These are phyloP conservation scores for Backusella macrospora DNA, from an alignment of 192 early-diverging fungal genomes.

Conservation along the genomic window DNA sequence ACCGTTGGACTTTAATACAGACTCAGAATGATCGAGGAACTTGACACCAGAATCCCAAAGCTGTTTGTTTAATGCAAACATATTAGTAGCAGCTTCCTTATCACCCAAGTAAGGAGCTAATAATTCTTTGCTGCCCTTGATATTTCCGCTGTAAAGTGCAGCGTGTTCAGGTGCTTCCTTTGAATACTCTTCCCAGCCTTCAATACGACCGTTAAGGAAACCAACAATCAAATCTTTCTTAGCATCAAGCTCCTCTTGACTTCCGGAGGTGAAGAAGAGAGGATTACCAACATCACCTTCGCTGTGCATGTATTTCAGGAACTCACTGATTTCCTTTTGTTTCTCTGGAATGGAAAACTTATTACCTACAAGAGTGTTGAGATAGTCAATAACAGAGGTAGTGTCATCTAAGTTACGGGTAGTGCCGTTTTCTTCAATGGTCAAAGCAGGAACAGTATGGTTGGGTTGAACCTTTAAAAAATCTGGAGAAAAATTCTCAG, in stretches of 20 bases:
- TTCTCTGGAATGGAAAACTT: neutral
- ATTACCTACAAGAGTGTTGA: conserved; percentile 12
- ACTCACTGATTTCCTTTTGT: neutral
- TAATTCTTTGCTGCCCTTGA: conserved; percentile 11
- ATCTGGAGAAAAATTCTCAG: conserved; percentile 28
- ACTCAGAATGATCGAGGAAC: conserved; percentile 22
- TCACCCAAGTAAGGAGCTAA: neutral
- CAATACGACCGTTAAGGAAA: conserved; percentile 25
- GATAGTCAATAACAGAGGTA: conserved; percentile 14
- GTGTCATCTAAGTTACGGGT: conserved; percentile 6
- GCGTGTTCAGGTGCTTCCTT: conserved; percentile 21
- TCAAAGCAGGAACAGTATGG: conserved; percentile 25
- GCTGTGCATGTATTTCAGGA: conserved; percentile 8
- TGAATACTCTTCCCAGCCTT: conserved; percentile 8
- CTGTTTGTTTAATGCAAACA: conserved; percentile 16
- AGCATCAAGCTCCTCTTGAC: conserved; percentile 1
- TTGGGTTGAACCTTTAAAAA: conserved; percentile 21
- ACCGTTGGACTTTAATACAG: neutral
- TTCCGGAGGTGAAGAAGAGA: conserved; percentile 20
- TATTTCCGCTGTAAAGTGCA: conserved; percentile 19
- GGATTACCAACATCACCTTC: conserved; percentile 16
- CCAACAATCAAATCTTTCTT: conserved; percentile 20
- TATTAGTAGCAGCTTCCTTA: neutral
- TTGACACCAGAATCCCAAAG: conserved; percentile 9
- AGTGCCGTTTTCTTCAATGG: neutral